Evolutionary conservation across 805 yeast genomes (phyloP), one percentile per base, ranked within the genome.

Genomic region (Pichia nakasei): DNA sequence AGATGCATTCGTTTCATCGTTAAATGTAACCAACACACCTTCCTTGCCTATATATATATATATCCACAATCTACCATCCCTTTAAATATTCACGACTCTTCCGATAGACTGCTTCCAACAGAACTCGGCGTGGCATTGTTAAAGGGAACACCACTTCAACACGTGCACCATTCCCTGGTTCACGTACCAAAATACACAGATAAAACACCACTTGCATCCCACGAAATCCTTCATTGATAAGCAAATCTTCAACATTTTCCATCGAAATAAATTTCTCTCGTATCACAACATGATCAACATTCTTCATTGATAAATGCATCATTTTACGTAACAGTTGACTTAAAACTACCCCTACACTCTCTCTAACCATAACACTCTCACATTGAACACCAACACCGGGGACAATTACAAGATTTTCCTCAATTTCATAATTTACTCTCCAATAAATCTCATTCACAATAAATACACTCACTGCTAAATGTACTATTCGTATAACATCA

Each of bases 191-290:
- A 5, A 83, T 65, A 35, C 81, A 76, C 57, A 85, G 62, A 54
- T 83, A 80, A 57, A 71, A 80, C 3, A 80, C 66, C 9, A 83
- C 86, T 48, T 79, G 80, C 48, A 78, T 73, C 6, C 82, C 82
- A 43, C 69, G 69, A 56, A 85, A 84, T 0, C 85, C 89, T 59
- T 85, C 95, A 56, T 83, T 83, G 22, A 85, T 78, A 0, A 82
- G 74, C 11, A 85, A 59, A 57, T 84, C 91, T 4, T 74, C 70
- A 41, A 85, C 69, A 37, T 67, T 66, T 38, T 71, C 73, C 33
- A 69, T 61, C 0, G 88, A 82, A 11, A 82, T 69, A 56, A 85
- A 82, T 22, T 63, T 54, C 41, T 52, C 52, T 38, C 48, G 48
- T 11, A 51, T 21, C 6, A 47, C 38, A 13, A 45, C 22, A 13